Base-by-base conservation (phyloP, 139 green algal species). In the Chlorella sp. region DNA sequence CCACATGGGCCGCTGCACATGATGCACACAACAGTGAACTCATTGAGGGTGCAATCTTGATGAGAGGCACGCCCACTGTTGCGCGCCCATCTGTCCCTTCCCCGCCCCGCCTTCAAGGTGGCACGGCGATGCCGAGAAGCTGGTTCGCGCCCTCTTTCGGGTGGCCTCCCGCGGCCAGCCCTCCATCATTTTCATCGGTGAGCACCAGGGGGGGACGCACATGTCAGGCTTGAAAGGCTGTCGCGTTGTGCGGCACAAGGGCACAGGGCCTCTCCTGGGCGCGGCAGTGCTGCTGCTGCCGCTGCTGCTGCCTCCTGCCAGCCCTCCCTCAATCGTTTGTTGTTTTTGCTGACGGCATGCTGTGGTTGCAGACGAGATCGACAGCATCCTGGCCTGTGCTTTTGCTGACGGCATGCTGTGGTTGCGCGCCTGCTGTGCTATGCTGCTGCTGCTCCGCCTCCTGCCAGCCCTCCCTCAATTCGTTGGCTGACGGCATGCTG, bases 51-150 rank as follows among this genome's bases (percentile, higher is more conserved):
- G n/a, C n/a, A n/a, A n/a, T n/a, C n/a, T n/a, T 34, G 83, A 48
- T 37, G 16, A 4, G 18, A 40, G 0, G 77, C 37, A 3, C 77
- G 16, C 18, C 77, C 32, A 81, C 1, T 40, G 32, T 30, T 9
- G 5, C 73, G 32, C 57, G 22, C n/a, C n/a, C 5, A 4, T 36
- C 80, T 71, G 48, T 0, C 28, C 34, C 26, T 14, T n/a, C 18
- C 11, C 30, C 48, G 16, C 81, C 96, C 93, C 0, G 95, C 96
- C 14, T 94, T 89, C 81, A 96, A 96, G 96, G 87, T 98, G 96
- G 96, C 96, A 98, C 57, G 97, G 97, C 21, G 97, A 99, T 86
- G 96, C 95, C 26, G 97, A 99, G 93, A 98, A 99, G 95, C 95
- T 99, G 76, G 95, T 87, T 80, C 91, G 95, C 3, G 86, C 91